These are phyloP conservation scores for Hericium erinaceus DNA, from an alignment of 768 basidiomycete species.

Conservation along the genomic window DNA sequence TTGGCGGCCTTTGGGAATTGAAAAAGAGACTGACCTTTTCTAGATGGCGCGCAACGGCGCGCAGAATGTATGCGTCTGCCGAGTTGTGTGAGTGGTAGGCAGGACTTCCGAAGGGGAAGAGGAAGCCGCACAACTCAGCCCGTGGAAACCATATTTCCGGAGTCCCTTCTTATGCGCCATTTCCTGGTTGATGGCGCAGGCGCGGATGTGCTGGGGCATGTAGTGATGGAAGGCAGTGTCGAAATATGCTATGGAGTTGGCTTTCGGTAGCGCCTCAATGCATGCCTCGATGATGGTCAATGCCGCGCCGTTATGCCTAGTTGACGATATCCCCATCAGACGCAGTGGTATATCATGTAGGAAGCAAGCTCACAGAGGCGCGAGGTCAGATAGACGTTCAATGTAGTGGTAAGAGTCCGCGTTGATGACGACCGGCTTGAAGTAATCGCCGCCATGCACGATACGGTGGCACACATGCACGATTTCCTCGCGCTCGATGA, in stretches of 20 bases:
- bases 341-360: background rate
- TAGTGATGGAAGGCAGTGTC: constrained; percentile 81
- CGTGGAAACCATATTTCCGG: constrained; percentile 90
- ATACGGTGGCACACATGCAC: constrained; percentile 63
- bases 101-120: background rate
- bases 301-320: constrained; percentile 54
- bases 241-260: constrained; percentile 76
- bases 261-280: constrained; percentile 50
- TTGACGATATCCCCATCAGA: constrained; percentile 1
- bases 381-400: constrained; percentile 65
- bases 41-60: constrained; percentile 49
- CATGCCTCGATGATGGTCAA: constrained; percentile 54
- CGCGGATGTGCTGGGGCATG: constrained; percentile 67
- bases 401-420: constrained; percentile 65
- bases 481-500: constrained; percentile 36
- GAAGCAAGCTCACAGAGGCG: constrained; percentile 52
- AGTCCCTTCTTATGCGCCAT: constrained; percentile 58
- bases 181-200: constrained; percentile 65
- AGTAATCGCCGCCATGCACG: constrained; percentile 81
- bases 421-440: constrained; percentile 59
- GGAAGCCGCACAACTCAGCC: constrained; percentile 50
- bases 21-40: constrained; percentile 30
- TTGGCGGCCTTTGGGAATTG: background rate
- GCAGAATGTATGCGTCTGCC: constrained; percentile 60
- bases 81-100: background rate